These are phyloP conservation scores for Adansonia digitata DNA, from an alignment of 345 rosid species.

Conservation along the genomic window DNA sequence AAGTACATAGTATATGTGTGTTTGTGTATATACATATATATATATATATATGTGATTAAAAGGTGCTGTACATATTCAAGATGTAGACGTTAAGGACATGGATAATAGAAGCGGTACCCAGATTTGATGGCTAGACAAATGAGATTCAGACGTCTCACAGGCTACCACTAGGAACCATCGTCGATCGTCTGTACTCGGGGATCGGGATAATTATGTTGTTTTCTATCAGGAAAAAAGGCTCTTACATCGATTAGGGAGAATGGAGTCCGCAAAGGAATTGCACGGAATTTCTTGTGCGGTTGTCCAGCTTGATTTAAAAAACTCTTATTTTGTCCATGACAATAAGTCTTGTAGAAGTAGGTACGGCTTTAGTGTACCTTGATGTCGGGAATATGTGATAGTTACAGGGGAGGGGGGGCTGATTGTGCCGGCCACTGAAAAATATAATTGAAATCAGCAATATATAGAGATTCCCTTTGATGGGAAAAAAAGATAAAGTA, in stretches of 20 bases:
- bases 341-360: too few relatives aligned
- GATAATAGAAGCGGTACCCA: not conserved
- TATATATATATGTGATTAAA: too few relatives aligned
- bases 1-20: not conserved
- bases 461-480: too few relatives aligned
- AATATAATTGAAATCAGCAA: too few relatives aligned
- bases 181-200: slow-evolving; percentile 3
- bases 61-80: not conserved
- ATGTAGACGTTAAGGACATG: not conserved
- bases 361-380: not conserved
- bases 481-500: too few relatives aligned
- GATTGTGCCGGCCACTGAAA: too few relatives aligned
- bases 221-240: not conserved
- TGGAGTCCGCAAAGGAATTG: not conserved
- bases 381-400: not conserved
- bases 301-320: not conserved
- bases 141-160: not conserved
- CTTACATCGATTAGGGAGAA: not conserved
- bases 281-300: not conserved
- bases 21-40: too few relatives aligned
- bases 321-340: too few relatives aligned
- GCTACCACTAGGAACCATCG: slow-evolving; percentile 11
- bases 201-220: not conserved
- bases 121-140: not conserved
- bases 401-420: too few relatives aligned